Evolutionary conservation across 1,139 yeast genomes (phyloP), one percentile per base, ranked within the genome.

Genomic region (Candida sojae): DNA sequence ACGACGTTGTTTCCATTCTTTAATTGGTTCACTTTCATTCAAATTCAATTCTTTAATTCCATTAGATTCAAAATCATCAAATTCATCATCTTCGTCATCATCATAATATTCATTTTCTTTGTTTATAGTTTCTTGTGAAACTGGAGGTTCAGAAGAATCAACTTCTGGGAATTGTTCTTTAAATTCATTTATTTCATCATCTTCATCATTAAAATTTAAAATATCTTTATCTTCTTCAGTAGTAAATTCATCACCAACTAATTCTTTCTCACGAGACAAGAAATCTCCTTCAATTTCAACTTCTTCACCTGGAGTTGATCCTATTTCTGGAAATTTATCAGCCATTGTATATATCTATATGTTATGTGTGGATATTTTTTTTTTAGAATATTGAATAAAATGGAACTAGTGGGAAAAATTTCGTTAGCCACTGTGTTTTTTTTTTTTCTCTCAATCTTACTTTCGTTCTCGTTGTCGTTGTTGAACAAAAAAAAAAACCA

Each of bases 281-380:
- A 92, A 88, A 68, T 91, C 96, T 26, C 59, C 69, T 25, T 61
- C 70, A 29, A 61, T 64, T 44, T 65, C 66, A 6, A 34, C 51
- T 12, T 42, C 52, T 26, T 41, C 70, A 49, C 66, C 74, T 49
- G 74, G 66, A 44, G 78, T 73, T 48, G 75, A 67, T 44, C 86
- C 92, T 58, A 91, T 78, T 52, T 89, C 89, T 42, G 97, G 97
- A 68, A 86, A 92, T 67, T 88, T 88, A 59, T 88, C 92, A 58
- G 93, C 86, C 96, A 88, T 34, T 17, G 37, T 6, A n/a, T 12
- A 12, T 12, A 1, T 12, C 12, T 31, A 31, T 31, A 8, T n/a
- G 6, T n/a, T 9, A 31, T 10, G 34, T 31, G 13, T 12, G 13
- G 12, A 12, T 33, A 33, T 8, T 33, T 6, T 33, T 8, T 12